Evolutionary conservation across 1,284 basidiomycete species (phyloP).

Genomic region (Ganoderma boninense): DNA sequence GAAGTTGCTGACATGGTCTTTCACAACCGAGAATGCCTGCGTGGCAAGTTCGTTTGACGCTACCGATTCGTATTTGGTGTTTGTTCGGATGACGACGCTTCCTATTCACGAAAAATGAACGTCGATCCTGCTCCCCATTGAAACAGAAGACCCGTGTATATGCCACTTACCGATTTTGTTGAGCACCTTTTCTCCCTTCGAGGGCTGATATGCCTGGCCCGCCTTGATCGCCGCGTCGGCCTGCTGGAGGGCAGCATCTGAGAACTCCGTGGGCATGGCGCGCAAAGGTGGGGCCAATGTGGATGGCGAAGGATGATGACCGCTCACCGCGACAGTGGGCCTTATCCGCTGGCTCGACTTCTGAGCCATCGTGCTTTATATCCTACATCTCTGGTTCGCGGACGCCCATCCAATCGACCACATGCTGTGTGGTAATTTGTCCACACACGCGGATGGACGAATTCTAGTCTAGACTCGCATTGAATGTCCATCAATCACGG

Average conservation of each 20-base stretch:
- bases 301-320: no score
- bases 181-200: constrained; percentile 1
- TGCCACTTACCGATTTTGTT: not conserved
- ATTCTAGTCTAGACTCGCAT: not conserved
- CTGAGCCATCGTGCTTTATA: not conserved
- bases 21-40: constrained; percentile 6
- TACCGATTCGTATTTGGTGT: not conserved
- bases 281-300: not conserved
- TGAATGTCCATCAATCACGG: not conserved
- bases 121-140: not conserved
- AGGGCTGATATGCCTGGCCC: not conserved
- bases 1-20: constrained; percentile 16
- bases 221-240: constrained; percentile 11
- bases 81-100: not conserved
- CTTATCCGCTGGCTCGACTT: not conserved
- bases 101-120: not conserved
- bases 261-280: constrained; percentile 1
- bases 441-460: not conserved
- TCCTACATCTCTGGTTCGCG: not conserved
- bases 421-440: not conserved
- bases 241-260: constrained; percentile 8
- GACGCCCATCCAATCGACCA: not conserved
- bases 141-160: not conserved
- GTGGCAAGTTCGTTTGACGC: constrained; percentile 5
- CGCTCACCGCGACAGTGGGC: no score